Evolutionary conservation across 2,329 filamentous ascomycete species (phyloP).

Genomic region (Tolypocladium ophioglossoides): DNA sequence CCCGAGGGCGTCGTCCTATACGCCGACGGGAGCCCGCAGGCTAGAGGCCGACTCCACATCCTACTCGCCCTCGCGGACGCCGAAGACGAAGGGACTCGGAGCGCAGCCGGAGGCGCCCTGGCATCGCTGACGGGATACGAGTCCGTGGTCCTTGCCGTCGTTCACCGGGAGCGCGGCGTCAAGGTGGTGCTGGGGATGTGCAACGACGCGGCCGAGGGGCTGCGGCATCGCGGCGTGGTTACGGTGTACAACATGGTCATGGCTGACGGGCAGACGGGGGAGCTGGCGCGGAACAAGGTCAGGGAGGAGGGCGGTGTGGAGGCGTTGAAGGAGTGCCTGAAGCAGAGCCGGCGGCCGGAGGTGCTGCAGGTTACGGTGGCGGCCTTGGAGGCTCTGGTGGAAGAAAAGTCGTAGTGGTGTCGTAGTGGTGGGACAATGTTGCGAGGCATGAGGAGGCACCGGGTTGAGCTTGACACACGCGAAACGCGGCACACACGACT

Average conservation of each 20-base stretch:
- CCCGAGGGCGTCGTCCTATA: constrained; percentile 59
- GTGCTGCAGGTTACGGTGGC: constrained; percentile 63
- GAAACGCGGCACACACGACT: background rate
- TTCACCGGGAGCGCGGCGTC: constrained; percentile 62
- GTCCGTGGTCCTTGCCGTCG: constrained; percentile 57
- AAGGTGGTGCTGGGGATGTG: constrained; percentile 74
- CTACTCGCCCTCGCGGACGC: constrained; percentile 81
- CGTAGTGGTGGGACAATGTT: background rate
- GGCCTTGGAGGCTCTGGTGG: constrained; percentile 58
- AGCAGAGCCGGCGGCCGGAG: constrained; percentile 55
- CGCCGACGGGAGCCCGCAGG: constrained; percentile 54
- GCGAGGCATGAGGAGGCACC: background rate
- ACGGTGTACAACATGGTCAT: constrained; percentile 63
- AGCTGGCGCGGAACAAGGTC: constrained; percentile 48
- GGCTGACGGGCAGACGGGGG: constrained; percentile 54
- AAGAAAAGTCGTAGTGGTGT: constrained; percentile 9
- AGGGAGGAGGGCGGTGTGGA: constrained; percentile 54
- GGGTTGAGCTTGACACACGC: background rate
- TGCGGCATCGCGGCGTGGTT: constrained; percentile 65
- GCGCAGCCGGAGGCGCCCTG: constrained; percentile 78
- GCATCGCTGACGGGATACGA: constrained; percentile 77
- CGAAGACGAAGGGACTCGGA: constrained; percentile 67
- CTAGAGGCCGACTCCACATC: constrained; percentile 67
- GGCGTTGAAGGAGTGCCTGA: constrained; percentile 57
- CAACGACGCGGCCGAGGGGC: constrained; percentile 56